phyloP scores from a whole-genome alignment of 75 land plant species.

The Cunninghamia lanceolata region DNA sequence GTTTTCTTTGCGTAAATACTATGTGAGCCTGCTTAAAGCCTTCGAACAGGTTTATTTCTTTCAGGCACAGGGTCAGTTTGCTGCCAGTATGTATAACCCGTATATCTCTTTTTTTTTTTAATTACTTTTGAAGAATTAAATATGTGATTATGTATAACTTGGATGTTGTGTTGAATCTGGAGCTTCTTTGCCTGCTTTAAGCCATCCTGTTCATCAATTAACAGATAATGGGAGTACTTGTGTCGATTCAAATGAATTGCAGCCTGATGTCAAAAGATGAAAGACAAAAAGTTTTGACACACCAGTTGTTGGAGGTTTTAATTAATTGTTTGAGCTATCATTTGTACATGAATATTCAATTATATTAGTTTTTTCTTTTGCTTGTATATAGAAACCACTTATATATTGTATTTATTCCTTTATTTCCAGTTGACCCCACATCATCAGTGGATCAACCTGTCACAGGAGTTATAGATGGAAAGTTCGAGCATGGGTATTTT shows the following conservation, averaged over 20 bases:
- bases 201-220: conserved; percentile 9
- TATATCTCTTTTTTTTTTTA: not conserved
- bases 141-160: not conserved
- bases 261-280: conserved; percentile 12
- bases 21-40: conserved; percentile 56
- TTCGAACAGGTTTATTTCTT: conserved; percentile 84
- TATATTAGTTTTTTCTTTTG: not conserved
- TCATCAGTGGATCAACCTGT: conserved; percentile 37
- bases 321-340: not conserved
- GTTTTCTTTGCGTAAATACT: conserved; percentile 78
- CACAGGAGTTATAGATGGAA: conserved; percentile 73
- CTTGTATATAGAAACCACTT: not conserved
- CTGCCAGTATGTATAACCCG: conserved; percentile 33
- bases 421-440: conserved; percentile 32
- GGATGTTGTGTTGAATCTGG: conserved; percentile 1
- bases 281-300: conserved; percentile 8
- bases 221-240: conserved; percentile 12
- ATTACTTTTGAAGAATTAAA: not conserved
- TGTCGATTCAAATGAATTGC: conserved; percentile 9
- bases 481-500: conserved; percentile 82
- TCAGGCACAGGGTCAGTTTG: conserved; percentile 50
- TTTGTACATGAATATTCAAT: not conserved
- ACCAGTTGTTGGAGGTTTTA: conserved; percentile 14
- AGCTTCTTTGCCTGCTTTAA: conserved; percentile 29
- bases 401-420: not conserved